Conservation (phyloP, 305 asterid genomes). For the Stenogyne calaminthoides region DNA sequence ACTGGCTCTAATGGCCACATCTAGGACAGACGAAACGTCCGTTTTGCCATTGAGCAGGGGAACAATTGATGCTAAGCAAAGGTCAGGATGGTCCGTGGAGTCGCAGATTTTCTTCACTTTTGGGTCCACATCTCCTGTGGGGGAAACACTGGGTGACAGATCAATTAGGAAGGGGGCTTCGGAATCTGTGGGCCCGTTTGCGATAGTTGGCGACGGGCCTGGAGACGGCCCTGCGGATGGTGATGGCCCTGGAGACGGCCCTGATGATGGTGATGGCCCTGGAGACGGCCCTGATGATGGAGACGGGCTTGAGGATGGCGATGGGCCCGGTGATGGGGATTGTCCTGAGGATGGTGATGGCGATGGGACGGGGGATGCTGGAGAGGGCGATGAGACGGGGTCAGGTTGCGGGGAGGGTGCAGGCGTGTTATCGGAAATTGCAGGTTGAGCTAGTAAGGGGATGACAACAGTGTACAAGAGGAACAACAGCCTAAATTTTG, state of each 20-base stretch:
- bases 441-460: constrained; percentile 20
- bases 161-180: background rate
- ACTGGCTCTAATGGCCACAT: constrained; percentile 37
- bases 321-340: background rate
- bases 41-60: constrained; percentile 38
- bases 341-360: background rate
- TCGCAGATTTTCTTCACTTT: constrained; percentile 45
- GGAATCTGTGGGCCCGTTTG: constrained; percentile 6
- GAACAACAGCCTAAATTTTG: constrained; percentile 27
- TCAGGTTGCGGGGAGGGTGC: background rate
- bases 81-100: constrained; percentile 52
- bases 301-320: background rate
- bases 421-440: background rate
- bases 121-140: constrained; percentile 9
- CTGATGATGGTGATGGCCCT: constrained; percentile 9
- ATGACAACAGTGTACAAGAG: constrained; percentile 29
- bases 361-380: background rate
- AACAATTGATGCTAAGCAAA: constrained; percentile 45
- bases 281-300: constrained; percentile 5
- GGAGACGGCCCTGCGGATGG: background rate
- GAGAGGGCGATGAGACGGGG: background rate
- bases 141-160: constrained; percentile 17
- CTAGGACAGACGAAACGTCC: constrained; percentile 35
- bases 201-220: background rate
- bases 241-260: background rate